These are phyloP conservation scores for Graphilbum sp. DNA, from an alignment of 2,329 filamentous ascomycete species.

Conservation along the genomic window DNA sequence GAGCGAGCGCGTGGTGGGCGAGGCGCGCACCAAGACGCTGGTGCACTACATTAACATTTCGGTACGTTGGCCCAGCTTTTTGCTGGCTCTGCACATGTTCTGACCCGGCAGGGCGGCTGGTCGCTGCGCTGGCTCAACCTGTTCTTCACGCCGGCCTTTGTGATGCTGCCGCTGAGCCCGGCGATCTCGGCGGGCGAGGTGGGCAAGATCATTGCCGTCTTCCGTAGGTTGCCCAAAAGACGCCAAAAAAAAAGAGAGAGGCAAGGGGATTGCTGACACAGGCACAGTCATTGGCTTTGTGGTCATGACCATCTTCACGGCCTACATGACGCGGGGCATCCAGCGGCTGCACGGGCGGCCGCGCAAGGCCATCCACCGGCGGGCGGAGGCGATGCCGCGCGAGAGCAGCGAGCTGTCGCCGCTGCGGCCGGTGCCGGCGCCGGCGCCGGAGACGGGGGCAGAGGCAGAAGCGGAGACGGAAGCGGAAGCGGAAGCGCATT, in stretches of 20 bases:
- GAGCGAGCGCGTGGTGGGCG: conserved; percentile 29
- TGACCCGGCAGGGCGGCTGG: conserved; percentile 30
- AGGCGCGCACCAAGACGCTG: conserved; percentile 28
- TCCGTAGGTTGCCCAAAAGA: too few relatives aligned
- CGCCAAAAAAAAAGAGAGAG: too few relatives aligned
- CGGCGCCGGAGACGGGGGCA: not conserved
- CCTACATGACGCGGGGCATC: conserved; percentile 36
- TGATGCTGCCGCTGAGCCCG: conserved; percentile 39
- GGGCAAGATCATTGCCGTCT: conserved; percentile 41
- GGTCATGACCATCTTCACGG: conserved; percentile 32
- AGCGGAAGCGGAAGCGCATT: not conserved
- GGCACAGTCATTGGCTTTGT: conserved; percentile 41
- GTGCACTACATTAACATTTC: conserved; percentile 36
- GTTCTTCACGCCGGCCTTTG: conserved; percentile 42
- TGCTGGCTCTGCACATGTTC: too few relatives aligned
- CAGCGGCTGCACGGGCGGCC: conserved; percentile 33
- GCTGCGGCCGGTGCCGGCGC: conserved; percentile 7
- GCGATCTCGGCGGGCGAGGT: conserved; percentile 36
- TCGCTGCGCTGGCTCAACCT: conserved; percentile 41
- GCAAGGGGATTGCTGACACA: too few relatives aligned
- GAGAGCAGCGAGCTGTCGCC: conserved; percentile 4
- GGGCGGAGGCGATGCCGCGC: conserved; percentile 31
- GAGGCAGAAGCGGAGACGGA: not conserved
- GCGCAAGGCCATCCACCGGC: conserved; percentile 32
- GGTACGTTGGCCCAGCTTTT: conserved; percentile 17